A percentile compares a stretch with the other conserved stretches of the same genome.
Conservation (phyloP, 306 rosid genomes). For the Prunus fruticosa region DNA sequence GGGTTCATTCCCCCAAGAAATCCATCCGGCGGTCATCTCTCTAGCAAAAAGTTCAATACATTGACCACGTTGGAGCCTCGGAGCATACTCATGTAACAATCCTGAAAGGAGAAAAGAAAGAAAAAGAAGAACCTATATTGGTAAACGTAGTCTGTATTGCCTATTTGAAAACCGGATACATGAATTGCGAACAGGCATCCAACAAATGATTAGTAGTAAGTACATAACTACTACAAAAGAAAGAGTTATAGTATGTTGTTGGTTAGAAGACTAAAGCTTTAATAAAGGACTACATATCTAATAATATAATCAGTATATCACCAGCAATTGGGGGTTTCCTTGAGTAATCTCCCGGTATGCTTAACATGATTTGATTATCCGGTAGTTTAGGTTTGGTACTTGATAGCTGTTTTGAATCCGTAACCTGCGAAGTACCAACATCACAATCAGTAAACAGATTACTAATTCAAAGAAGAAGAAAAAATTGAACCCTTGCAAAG, state of each 20-base stretch:
- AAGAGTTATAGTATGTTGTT: not conserved
- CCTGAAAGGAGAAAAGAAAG: conserved; percentile 14
- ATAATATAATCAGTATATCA: conserved; percentile 15
- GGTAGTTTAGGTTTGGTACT: conserved; percentile 40
- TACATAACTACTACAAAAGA: not conserved
- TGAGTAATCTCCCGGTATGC: conserved; percentile 90
- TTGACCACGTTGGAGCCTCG: conserved; percentile 51
- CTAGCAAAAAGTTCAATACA: conserved; percentile 81
- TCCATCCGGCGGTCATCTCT: conserved; percentile 67
- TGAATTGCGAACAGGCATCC: not conserved
- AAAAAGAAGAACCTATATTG: not conserved
- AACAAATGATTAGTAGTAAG: not conserved
- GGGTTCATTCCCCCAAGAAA: conserved; percentile 95
- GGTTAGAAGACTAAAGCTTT: not conserved
- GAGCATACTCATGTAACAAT: conserved; percentile 52
- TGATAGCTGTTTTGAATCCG: conserved; percentile 25
- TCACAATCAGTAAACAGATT: conserved; percentile 17
- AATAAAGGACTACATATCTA: not conserved
- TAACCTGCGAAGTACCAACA: conserved; percentile 30
- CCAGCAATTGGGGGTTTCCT: conserved; percentile 95
- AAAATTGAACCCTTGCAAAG: not conserved
- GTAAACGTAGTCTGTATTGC: not conserved
- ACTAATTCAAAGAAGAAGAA: not conserved
- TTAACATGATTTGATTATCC: conserved; percentile 64
- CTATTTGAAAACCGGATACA: not conserved